These are phyloP conservation scores for Lasiosphaeria ovina DNA, from an alignment of 495 filamentous ascomycete species.

Conservation along the genomic window DNA sequence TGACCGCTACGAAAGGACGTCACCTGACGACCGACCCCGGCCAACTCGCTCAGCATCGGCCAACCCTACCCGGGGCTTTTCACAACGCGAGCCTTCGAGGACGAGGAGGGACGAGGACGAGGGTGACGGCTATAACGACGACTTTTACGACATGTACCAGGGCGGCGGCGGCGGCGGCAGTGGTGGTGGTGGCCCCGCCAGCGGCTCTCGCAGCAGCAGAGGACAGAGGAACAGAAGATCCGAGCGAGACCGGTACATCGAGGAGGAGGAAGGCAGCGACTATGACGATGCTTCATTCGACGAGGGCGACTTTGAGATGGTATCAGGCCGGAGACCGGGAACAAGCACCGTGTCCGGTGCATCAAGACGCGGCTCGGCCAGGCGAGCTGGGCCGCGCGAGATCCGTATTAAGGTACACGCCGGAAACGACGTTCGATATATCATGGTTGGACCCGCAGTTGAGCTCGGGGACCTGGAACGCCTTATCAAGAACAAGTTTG, in stretches of 20 bases:
- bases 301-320: constrained; percentile 82
- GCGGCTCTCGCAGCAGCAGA: constrained; percentile 35
- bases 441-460: constrained; percentile 75
- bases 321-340: constrained; percentile 48
- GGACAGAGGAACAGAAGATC: constrained; percentile 21
- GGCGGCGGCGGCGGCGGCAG: constrained; percentile 30
- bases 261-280: constrained; percentile 69
- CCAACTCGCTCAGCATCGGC: constrained; percentile 36
- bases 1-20: constrained; percentile 50
- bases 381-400: constrained; percentile 51
- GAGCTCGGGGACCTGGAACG: constrained; percentile 72
- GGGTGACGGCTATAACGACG: constrained; percentile 58
- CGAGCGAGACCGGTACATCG: constrained; percentile 60
- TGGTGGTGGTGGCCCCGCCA: not conserved
- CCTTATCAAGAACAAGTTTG: constrained; percentile 81
- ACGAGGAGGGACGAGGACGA: constrained; percentile 52
- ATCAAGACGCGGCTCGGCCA: constrained; percentile 42
- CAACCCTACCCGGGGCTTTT: constrained; percentile 49
- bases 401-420: constrained; percentile 88
- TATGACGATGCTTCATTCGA: constrained; percentile 67
- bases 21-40: constrained; percentile 44
- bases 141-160: constrained; percentile 69
- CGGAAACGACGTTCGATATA: constrained; percentile 83
- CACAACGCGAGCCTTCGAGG: constrained; percentile 36
- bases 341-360: constrained; percentile 37